Percentiles rank a stretch among this genome's conserved stretches.
These are phyloP conservation scores for Raffaelea albimanens DNA, from an alignment of 2,329 filamentous ascomycete genomes.

Conservation along the genomic window DNA sequence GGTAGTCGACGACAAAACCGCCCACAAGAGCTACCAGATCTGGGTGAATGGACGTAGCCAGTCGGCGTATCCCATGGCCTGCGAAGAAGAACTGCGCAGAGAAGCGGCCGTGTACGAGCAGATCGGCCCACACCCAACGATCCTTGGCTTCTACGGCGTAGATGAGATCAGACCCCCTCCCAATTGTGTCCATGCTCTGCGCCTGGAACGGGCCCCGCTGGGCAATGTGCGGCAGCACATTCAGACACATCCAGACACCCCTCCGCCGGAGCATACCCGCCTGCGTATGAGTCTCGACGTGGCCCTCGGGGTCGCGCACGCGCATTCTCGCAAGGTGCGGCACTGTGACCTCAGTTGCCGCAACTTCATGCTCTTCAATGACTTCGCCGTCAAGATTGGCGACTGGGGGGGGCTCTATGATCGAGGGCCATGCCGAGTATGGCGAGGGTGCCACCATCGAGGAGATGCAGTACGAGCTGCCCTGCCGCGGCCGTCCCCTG, in stretches of 20 bases:
- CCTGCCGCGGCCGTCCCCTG: not conserved
- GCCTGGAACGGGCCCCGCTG: not conserved
- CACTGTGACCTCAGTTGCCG: not conserved
- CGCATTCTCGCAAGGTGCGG: not conserved
- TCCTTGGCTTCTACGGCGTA: not conserved
- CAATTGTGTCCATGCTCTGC: not conserved
- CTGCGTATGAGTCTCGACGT: not conserved
- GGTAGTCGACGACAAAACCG: not conserved
- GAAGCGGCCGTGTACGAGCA: not conserved
- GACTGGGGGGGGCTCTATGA: not conserved
- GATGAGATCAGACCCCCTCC: not conserved
- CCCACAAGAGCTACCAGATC: not conserved
- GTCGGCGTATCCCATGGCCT: not conserved
- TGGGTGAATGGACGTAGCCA: not conserved
- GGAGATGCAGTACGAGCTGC: not conserved
- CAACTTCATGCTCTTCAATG: not conserved
- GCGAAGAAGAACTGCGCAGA: not conserved
- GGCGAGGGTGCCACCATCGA: not conserved
- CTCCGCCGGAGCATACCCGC: not conserved
- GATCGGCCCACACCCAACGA: not conserved
- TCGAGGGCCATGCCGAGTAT: not conserved
- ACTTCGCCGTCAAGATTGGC: not conserved
- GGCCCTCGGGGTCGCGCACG: not conserved
- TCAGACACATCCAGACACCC: not conserved
- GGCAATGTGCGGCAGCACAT: not conserved